phyloP scores from a whole-genome alignment of 192 early-diverging fungal genomes.

The Funneliformis geosporum region DNA sequence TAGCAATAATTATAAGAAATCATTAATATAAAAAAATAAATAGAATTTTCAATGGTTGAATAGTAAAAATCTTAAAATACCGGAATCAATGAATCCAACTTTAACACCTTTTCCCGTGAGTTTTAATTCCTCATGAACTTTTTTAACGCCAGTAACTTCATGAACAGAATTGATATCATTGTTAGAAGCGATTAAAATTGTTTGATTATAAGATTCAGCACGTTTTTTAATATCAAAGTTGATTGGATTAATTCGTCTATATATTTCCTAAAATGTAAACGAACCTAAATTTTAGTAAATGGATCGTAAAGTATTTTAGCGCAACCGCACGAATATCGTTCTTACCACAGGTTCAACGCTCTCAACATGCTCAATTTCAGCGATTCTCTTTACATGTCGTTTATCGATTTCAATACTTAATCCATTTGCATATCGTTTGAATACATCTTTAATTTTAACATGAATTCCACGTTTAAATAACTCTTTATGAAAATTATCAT shows the following conservation, averaged over 20 bases:
- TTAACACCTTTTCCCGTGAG: constrained; percentile 64
- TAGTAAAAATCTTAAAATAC: no score
- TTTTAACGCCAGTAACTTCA: constrained; percentile 52
- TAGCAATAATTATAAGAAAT: background rate
- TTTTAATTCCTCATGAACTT: constrained; percentile 48
- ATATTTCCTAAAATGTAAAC: background rate
- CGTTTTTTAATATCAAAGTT: background rate
- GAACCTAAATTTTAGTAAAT: background rate
- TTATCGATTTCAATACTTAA: background rate
- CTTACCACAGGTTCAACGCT: background rate
- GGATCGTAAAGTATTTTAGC: no score
- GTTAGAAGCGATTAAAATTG: background rate
- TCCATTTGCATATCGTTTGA: background rate
- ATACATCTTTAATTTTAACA: background rate
- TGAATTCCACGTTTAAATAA: background rate
- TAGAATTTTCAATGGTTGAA: constrained; percentile 24
- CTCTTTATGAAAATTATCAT: background rate
- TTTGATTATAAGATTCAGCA: no score
- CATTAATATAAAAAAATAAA: background rate
- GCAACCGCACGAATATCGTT: no score
- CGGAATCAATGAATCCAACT: constrained; percentile 67
- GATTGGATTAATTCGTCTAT: background rate
- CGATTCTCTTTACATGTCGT: background rate
- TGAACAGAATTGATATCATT: constrained; percentile 39
- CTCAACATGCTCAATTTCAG: background rate